Evolutionary conservation across 1,284 basidiomycete species (phyloP), one percentile per base, ranked within the genome.

Genomic region (Ustilago sp.): DNA sequence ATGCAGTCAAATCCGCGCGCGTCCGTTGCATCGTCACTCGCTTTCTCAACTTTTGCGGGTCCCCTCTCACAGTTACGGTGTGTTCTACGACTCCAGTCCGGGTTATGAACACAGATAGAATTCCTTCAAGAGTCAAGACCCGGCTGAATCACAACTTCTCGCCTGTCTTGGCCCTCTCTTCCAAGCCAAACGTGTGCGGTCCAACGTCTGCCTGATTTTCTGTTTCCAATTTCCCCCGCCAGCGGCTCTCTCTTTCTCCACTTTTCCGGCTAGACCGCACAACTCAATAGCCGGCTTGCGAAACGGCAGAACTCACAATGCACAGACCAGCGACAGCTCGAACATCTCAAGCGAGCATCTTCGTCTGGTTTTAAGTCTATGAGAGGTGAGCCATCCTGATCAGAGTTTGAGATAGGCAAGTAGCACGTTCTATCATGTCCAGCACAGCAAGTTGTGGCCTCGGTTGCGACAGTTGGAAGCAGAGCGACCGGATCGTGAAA

Each of bases 1-100:
- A 50, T 50, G 48, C 48, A 50, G 48, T 11, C 67, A 68, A 63
- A 59, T 54, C 67, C 67, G 60, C 66, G 59, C 66, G 66, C 66
- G 55, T 68, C 66, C 48, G 48, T 32, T 31, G 45, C 8, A 48
- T 7, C 59, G 65, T 51, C 47, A 23, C 8, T 34, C 34, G 31
- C 17, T 23, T 31, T 12, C 56, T 19, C 12, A 41, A 12, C 19
- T 45, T 45, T 45, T 50, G 48, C 48, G 48, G 48, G 48, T 50
- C 48, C n/a, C 48, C 48, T 32, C 6, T 32, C 28, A 31, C 28
- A 23, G 3, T 5, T 4, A 48, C 45, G n/a, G 45, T 48, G n/a
- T 23, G 8, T 48, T 4, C 11, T 48, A 19, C 45, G 19, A 12
- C 7, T 41, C 19, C n/a, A 48, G 45, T 23, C 23, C 19, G 45